These are phyloP conservation scores for Coemansia pectinata DNA, from an alignment of 192 early-diverging fungal species.

Conservation along the genomic window DNA sequence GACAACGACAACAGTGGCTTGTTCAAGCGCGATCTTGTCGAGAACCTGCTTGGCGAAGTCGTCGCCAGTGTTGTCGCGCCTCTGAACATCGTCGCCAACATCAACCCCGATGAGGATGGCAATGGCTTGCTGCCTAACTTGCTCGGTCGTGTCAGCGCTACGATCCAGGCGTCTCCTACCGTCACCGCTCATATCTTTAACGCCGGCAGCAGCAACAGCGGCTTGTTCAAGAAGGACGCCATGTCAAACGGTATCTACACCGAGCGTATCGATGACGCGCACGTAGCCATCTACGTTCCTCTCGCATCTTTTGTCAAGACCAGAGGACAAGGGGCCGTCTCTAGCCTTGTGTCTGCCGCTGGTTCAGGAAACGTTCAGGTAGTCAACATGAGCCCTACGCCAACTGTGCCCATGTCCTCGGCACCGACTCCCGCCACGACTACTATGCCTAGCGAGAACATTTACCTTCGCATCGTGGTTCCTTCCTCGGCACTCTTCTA, in stretches of 20 bases:
- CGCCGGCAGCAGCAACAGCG: constrained; percentile 20
- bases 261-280: constrained; percentile 26
- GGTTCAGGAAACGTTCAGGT: constrained; percentile 21
- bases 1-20: constrained; percentile 7
- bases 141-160: constrained; percentile 34
- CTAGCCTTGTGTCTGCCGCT: constrained; percentile 25
- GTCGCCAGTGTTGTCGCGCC: constrained; percentile 28
- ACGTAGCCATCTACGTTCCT: constrained; percentile 41
- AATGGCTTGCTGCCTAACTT: constrained; percentile 39
- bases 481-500: constrained; percentile 16
- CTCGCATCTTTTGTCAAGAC: constrained; percentile 28
- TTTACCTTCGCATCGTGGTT: constrained; percentile 38
- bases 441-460: constrained; percentile 12
- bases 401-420: constrained; percentile 23
- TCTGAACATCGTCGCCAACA: constrained; percentile 35
- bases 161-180: constrained; percentile 26
- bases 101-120: constrained; percentile 41
- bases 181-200: constrained; percentile 30
- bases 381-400: constrained; percentile 31
- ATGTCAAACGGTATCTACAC: constrained; percentile 27
- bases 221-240: constrained; percentile 19
- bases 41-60: constrained; percentile 29
- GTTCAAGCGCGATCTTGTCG: constrained; percentile 23
- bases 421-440: constrained; percentile 33
- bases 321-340: constrained; percentile 21